Evolutionary conservation across 208 protist species (phyloP).

Genomic region (Leishmania gerbilli): DNA sequence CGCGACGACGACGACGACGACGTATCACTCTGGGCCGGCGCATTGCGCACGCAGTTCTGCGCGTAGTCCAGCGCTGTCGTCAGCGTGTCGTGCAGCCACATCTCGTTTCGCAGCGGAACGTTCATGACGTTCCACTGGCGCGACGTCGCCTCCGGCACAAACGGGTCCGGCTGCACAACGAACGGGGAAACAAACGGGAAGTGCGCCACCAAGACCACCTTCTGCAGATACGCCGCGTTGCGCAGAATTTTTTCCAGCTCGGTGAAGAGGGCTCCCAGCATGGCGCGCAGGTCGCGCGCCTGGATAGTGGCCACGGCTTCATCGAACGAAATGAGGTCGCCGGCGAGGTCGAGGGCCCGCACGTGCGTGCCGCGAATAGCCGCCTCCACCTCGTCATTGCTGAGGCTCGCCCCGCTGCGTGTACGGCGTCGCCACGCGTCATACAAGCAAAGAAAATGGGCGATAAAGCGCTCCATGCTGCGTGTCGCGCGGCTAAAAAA

Average conservation of each 20-base stretch:
- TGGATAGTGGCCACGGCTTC: constrained; percentile 76
- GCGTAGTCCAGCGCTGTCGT: constrained; percentile 27
- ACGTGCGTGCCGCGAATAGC: constrained; percentile 65
- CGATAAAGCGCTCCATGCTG: constrained; percentile 71
- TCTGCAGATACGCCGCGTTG: constrained; percentile 78
- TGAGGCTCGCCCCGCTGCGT: constrained; percentile 37
- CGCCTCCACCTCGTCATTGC: constrained; percentile 31
- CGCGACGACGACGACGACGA: constrained; percentile 1
- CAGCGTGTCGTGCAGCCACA: constrained; percentile 43
- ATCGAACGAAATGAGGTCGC: constrained; percentile 61
- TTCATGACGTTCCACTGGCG: constrained; percentile 48
- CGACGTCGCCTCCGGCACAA: constrained; percentile 45
- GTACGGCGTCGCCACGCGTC: constrained; percentile 63
- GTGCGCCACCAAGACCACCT: constrained; percentile 58
- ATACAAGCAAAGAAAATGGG: constrained; percentile 79
- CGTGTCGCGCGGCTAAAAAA: constrained; percentile 67
- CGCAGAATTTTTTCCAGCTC: constrained; percentile 85
- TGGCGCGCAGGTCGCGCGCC: constrained; percentile 50
- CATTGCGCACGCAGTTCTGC: constrained; percentile 9
- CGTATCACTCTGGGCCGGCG: neutral
- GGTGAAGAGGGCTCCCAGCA: constrained; percentile 75
- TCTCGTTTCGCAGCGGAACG: constrained; percentile 30
- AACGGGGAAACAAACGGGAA: constrained; percentile 75
- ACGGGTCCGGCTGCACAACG: constrained; percentile 44
- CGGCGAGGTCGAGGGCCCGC: constrained; percentile 58